Base-by-base conservation (phyloP, 495 filamentous ascomycete species). In the Daldinia vernicosa region DNA sequence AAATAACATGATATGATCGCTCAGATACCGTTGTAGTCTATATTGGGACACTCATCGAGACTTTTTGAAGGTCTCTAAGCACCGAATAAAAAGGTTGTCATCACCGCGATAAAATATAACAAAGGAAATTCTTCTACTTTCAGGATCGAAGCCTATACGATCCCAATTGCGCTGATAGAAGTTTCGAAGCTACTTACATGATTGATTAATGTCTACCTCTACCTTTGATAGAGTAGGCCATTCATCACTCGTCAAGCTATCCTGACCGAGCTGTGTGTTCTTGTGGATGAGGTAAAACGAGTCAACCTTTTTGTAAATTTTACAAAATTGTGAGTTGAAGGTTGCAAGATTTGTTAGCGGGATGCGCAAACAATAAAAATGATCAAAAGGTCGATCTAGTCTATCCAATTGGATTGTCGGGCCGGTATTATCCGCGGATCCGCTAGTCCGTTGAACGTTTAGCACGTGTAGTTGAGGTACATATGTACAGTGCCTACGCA, bases 11-110 rank as follows among this genome's bases (percentile, higher is more conserved):
- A 26, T 58, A 39, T 62, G 71, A 82, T 81, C 84, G 85, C 88
- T 97, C 94, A 97, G 94, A 97, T 97, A 97, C 94, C 94, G 94
- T 97, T 96, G 94, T 97, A 97, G 94, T 97, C 93, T 91, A 86
- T 87, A 79, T 88, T 87, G 80, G 81, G 83, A 84, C 87, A 83
- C 85, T 86, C 93, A 97, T 84, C 76, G 91, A 88, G 87, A 84
- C 82, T 88, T 84, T 88, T 60, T 56, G 53, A 89, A 93, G 91
- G 89, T 91, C 88, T 86, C 87, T 89, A 84, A 82, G 84, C 79
- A 79, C 79, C 82, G 80, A 80, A 77, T 28, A 76, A 71, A 81
- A 62, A 58, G 74, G 76, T 85, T 85, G 84, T 91, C 89, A 90
- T 90, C 89, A 89, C 72, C 78, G 84, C 83, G 79, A 82, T 63